Base-by-base conservation (phyloP, 129 eudicot genomes). In the Heracleum sosnowskyi region DNA sequence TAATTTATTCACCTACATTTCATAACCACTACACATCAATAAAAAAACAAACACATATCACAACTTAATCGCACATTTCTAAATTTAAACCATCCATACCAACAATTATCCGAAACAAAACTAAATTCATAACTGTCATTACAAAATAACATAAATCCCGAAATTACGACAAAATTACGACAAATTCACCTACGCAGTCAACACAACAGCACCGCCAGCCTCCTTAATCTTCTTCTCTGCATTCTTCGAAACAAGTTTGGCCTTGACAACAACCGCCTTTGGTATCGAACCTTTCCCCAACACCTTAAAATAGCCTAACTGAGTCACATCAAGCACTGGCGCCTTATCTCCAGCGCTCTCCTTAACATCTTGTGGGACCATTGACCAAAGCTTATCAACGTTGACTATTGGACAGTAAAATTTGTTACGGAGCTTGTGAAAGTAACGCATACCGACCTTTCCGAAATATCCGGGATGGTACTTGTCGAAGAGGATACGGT, bases 191-290 rank as follows among this genome's bases (percentile, higher is more conserved):
- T 88, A 90, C 74, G 97, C 97, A 24, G 97, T 90, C 39, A 90
- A 88, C 76, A 92, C 44, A 77, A 92, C 97, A 46, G 97, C 92
- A 42, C 97, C 97, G 31, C 97, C 96, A 64, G 88, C 91, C 71
- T 90, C 96, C 90, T 92, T 90, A 60, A 92, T 92, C 91, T 92
- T 92, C 87, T 81, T 92, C 91, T 92, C 97, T 0, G 97, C 97
- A 5, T 47, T 88, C 84, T 90, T 92, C 2, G 91, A 86, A 2
- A 92, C 74, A 1, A 92, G 87, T 81, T 92, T 92, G 0, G 97
- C 88, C 84, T 90, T 92, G 2, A 90, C 96, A 8, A 92, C 96
- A 26, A 92, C 76, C 7, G 97, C 88, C 55, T 90, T 85, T 0
- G 49, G 17, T 77, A 90, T 78, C 24, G 55, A 29, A 0, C 97